phyloP scores from a whole-genome alignment of 2,329 filamentous ascomycete species.

The Ilyonectria robusta region DNA sequence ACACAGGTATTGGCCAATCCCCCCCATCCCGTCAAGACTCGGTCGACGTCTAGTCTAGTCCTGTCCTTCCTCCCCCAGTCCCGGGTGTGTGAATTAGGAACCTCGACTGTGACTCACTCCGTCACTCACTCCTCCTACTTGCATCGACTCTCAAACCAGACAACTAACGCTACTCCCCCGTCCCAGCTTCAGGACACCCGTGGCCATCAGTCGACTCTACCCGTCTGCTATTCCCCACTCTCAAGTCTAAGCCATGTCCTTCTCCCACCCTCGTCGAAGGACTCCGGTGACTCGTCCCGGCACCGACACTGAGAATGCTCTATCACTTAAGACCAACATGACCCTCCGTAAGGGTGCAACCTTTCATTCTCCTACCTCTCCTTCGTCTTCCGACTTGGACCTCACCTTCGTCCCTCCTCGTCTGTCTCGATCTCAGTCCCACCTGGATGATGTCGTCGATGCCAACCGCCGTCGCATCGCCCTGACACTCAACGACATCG shows the following conservation, averaged over 20 bases:
- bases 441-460: slow-evolving; percentile 79
- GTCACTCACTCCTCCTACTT: slow-evolving; percentile 43
- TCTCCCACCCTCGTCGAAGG: slow-evolving; percentile 63
- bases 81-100: slow-evolving; percentile 48
- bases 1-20: slow-evolving; percentile 40
- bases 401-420: slow-evolving; percentile 64
- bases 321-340: slow-evolving; percentile 55
- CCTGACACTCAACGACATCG: slow-evolving; percentile 75
- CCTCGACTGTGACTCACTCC: slow-evolving; percentile 53
- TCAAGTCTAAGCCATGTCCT: slow-evolving; percentile 63
- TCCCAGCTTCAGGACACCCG: slow-evolving; percentile 52
- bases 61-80: slow-evolving; percentile 32
- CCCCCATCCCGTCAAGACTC: slow-evolving; percentile 36
- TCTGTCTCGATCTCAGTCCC: slow-evolving; percentile 78
- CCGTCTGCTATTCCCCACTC: slow-evolving; percentile 47
- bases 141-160: slow-evolving; percentile 45
- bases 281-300: slow-evolving; percentile 59
- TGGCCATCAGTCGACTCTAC: slow-evolving; percentile 47
- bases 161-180: slow-evolving; percentile 49
- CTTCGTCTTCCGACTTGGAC: slow-evolving; percentile 56
- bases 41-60: slow-evolving; percentile 41
- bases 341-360: slow-evolving; percentile 80
- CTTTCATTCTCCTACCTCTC: slow-evolving; percentile 68
- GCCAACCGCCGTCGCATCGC: slow-evolving; percentile 78
- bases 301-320: slow-evolving; percentile 49